These are phyloP conservation scores for Pseudohalonectria lignicola DNA, from an alignment of 2,329 filamentous ascomycete species.

Conservation along the genomic window DNA sequence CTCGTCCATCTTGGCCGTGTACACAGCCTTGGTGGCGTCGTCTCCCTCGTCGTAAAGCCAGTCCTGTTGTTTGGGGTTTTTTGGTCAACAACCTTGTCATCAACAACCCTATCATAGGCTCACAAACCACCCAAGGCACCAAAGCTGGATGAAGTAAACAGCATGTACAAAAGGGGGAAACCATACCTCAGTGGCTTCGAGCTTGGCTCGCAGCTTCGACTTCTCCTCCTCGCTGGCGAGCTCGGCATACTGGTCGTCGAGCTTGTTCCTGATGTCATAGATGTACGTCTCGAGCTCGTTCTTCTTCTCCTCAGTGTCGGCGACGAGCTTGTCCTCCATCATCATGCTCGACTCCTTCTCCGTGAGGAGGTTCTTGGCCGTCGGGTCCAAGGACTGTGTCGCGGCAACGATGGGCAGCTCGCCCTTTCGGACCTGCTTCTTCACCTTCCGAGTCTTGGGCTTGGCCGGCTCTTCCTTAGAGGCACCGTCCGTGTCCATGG, in stretches of 20 bases:
- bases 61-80: constrained; percentile 60
- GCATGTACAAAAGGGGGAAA: constrained; percentile 1
- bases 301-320: constrained; percentile 98
- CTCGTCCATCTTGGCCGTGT: constrained; percentile 91
- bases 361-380: constrained; percentile 51
- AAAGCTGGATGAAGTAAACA: too few species aligned
- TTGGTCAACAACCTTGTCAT: not conserved
- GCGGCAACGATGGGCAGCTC: constrained; percentile 80
- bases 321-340: constrained; percentile 97
- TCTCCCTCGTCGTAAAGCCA: constrained; percentile 98
- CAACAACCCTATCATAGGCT: not conserved
- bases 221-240: constrained; percentile 91
- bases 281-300: constrained; percentile 98
- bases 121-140: too few species aligned
- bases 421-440: constrained; percentile 98
- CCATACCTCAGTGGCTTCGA: constrained; percentile 77
- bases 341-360: constrained; percentile 89
- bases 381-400: constrained; percentile 66
- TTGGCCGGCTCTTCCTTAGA: constrained; percentile 43
- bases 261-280: constrained; percentile 92
- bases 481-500: constrained; percentile 73
- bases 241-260: constrained; percentile 82
- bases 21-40: constrained; percentile 86
- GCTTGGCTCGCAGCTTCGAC: constrained; percentile 66
- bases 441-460: constrained; percentile 86